Evolutionary conservation across 2,329 filamentous ascomycete genomes (phyloP).

Genomic region (Truncatella angustata): DNA sequence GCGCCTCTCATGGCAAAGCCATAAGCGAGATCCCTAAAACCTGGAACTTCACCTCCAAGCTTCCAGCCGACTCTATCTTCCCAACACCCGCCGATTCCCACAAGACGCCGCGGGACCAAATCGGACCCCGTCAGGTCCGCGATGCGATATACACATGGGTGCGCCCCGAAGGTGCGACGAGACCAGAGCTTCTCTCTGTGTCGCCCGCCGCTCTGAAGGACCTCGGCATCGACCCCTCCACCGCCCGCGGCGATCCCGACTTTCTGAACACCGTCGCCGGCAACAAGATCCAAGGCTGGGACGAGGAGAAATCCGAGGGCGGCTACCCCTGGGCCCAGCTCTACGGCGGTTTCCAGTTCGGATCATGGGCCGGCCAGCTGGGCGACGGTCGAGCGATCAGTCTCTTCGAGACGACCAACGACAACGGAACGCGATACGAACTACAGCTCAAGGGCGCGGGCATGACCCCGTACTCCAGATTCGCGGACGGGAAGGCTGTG

Average conservation of each 20-base stretch:
- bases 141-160: constrained; percentile 89
- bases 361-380: constrained; percentile 92
- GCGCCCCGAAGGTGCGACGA: constrained; percentile 69
- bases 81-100: constrained; percentile 82
- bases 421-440: constrained; percentile 72
- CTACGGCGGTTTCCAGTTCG: constrained; percentile 82
- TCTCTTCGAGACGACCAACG: constrained; percentile 84
- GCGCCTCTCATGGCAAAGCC: constrained; percentile 17
- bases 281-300: constrained; percentile 78
- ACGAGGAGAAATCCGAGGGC: constrained; percentile 58
- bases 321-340: constrained; percentile 98
- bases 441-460: constrained; percentile 94
- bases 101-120: constrained; percentile 70
- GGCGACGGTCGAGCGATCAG: constrained; percentile 94
- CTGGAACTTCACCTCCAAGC: constrained; percentile 61
- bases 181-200: constrained; percentile 77
- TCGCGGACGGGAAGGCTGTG: constrained; percentile 94
- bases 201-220: constrained; percentile 77
- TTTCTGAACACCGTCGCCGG: constrained; percentile 79
- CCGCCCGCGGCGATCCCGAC: constrained; percentile 63
- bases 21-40: constrained; percentile 61
- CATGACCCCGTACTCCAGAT: constrained; percentile 89
- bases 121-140: constrained; percentile 80
- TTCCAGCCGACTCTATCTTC: constrained; percentile 76
- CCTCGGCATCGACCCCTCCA: constrained; percentile 69